Conservation (phyloP, 345 rosid species). For the Euclidium syriacum region DNA sequence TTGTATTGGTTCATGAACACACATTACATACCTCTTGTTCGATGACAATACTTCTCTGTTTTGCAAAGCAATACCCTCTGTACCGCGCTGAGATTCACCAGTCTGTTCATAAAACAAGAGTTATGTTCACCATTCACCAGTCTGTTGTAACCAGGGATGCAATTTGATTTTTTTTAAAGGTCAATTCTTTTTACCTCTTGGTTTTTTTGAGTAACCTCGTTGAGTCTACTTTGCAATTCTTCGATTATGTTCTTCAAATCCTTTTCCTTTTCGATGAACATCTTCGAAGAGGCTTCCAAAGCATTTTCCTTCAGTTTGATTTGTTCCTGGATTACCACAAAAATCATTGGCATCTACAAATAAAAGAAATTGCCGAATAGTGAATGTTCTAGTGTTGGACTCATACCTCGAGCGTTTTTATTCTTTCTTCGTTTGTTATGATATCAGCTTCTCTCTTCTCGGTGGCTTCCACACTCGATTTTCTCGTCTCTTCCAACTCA, state of each 20-base stretch:
- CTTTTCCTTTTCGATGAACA: conserved; percentile 56
- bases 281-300: conserved; percentile 46
- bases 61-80: conserved; percentile 8
- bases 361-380: background rate
- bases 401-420: conserved; percentile 63
- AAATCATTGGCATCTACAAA: background rate
- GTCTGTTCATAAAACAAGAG: conserved; percentile 12
- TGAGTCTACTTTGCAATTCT: conserved; percentile 53
- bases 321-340: conserved; percentile 47
- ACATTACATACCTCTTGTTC: conserved; percentile 38
- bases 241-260: conserved; percentile 46
- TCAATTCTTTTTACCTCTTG: conserved; percentile 38
- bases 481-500: conserved; percentile 23
- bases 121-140: too few relatives aligned
- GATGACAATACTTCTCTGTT: conserved; percentile 15
- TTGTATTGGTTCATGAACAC: background rate
- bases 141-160: too few relatives aligned
- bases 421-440: conserved; percentile 44
- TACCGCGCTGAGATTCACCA: background rate
- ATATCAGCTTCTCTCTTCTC: conserved; percentile 34
- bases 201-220: conserved; percentile 34
- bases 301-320: conserved; percentile 57
- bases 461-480: conserved; percentile 37
- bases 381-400: background rate
- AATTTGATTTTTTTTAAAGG: background rate